phyloP scores from a whole-genome alignment of 805 yeast genomes.

The Wickerhamomyces rabaulensis region DNA sequence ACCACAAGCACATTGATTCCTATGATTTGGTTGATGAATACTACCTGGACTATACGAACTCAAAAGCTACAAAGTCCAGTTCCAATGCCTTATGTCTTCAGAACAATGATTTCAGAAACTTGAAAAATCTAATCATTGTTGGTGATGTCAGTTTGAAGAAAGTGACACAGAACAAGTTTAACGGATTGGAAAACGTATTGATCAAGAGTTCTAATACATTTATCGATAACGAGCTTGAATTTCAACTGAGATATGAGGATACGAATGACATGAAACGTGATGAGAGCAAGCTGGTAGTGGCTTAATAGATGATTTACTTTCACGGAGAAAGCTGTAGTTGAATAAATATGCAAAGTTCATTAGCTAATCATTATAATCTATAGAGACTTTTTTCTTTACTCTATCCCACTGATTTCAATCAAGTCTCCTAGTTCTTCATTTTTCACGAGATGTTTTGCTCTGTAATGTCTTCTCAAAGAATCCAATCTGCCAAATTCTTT shows the following conservation, averaged over 20 bases:
- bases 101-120: conserved; percentile 4
- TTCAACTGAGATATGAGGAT: not conserved
- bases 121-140: conserved; percentile 9
- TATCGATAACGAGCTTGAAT: not conserved
- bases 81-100: conserved; percentile 1
- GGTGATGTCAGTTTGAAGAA: conserved; percentile 10
- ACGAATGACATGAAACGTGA: not conserved
- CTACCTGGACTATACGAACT: not conserved
- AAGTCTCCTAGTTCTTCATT: not conserved
- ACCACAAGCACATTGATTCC: conserved; percentile 18
- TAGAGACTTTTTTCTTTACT: not conserved
- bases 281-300: not conserved
- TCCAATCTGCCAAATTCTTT: not conserved
- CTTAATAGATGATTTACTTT: too few relatives aligned
- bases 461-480: not conserved
- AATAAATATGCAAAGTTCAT: not conserved
- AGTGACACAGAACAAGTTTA: not conserved
- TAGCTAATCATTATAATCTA: too few relatives aligned
- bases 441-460: not conserved
- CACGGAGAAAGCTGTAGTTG: too few relatives aligned
- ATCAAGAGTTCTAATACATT: not conserved
- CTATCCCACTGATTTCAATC: not conserved
- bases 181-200: not conserved
- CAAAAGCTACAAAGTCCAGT: conserved; percentile 5
- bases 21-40: conserved; percentile 12